Conservation (phyloP, 768 basidiomycete genomes). For the Suillus sp. region DNA sequence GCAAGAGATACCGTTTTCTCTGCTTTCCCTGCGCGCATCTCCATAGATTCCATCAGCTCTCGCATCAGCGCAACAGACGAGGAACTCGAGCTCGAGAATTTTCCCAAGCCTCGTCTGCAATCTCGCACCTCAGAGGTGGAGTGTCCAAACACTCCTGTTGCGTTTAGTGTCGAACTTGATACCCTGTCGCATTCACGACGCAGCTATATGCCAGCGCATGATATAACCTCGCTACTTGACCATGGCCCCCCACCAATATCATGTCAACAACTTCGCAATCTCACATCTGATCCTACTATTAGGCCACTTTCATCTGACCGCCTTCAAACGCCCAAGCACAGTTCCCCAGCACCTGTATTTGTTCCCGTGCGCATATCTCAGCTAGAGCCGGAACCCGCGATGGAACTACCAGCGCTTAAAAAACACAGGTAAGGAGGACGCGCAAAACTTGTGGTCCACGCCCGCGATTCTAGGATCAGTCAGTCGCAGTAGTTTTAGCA, state of each 20-base stretch:
- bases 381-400: constrained; percentile 35
- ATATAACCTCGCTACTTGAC: constrained; percentile 1
- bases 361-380: constrained; percentile 34
- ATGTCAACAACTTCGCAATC: constrained; percentile 7
- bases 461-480: not conserved
- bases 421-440: not conserved
- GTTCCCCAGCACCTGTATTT: constrained; percentile 21
- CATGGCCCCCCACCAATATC: not conserved
- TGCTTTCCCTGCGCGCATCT: constrained; percentile 30
- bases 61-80: constrained; percentile 27
- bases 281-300: constrained; percentile 1
- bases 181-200: not conserved
- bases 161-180: not conserved
- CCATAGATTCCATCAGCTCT: constrained; percentile 33
- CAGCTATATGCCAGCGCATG: constrained; percentile 4
- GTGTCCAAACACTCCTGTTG: not conserved
- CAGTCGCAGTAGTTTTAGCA: not conserved
- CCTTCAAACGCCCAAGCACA: constrained; percentile 11
- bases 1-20: constrained; percentile 28
- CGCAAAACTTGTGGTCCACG: not conserved
- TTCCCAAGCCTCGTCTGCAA: constrained; percentile 11
- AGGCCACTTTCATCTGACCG: not conserved
- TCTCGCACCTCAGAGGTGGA: not conserved
- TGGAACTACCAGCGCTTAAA: constrained; percentile 28
- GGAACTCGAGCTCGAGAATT: constrained; percentile 30